Percentiles rank a stretch among this genome's conserved stretches.
Evolutionary conservation across 208 protist species (phyloP).

Genomic region (Wallacemonas sp.): DNA sequence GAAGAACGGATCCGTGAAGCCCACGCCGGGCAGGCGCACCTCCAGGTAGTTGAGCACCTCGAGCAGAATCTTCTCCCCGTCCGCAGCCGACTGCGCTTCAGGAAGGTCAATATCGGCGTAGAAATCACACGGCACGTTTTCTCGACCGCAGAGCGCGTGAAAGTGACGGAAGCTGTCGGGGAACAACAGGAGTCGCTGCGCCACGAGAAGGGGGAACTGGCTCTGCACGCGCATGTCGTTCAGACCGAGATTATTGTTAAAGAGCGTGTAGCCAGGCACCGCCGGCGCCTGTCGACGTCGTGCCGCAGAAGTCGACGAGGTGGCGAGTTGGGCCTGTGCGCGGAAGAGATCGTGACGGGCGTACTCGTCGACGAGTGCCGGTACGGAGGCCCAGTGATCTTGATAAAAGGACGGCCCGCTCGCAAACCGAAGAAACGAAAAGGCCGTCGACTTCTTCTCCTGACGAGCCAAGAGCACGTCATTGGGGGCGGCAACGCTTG

Average conservation of each 20-base stretch:
- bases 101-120: constrained; percentile 79
- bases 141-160: constrained; percentile 73
- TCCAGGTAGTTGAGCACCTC: constrained; percentile 82
- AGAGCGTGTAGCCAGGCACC: constrained; percentile 27
- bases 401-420: constrained; percentile 36
- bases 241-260: constrained; percentile 55
- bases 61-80: constrained; percentile 57
- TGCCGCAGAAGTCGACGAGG: too few species aligned
- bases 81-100: constrained; percentile 25
- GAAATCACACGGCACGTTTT: constrained; percentile 84
- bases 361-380: constrained; percentile 28
- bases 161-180: constrained; percentile 64
- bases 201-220: constrained; percentile 62
- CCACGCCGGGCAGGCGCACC: constrained; percentile 70
- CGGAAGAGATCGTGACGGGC: constrained; percentile 4
- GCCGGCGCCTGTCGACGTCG: background rate
- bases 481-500: constrained; percentile 28
- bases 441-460: constrained; percentile 61
- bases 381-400: constrained; percentile 34
- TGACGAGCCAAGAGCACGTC: constrained; percentile 61
- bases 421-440: constrained; percentile 65
- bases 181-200: constrained; percentile 74
- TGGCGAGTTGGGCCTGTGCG: background rate
- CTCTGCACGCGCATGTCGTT: constrained; percentile 34
- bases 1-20: constrained; percentile 77